These are phyloP conservation scores for Lactarius indigo DNA, from an alignment of 768 basidiomycete species.

Conservation along the genomic window DNA sequence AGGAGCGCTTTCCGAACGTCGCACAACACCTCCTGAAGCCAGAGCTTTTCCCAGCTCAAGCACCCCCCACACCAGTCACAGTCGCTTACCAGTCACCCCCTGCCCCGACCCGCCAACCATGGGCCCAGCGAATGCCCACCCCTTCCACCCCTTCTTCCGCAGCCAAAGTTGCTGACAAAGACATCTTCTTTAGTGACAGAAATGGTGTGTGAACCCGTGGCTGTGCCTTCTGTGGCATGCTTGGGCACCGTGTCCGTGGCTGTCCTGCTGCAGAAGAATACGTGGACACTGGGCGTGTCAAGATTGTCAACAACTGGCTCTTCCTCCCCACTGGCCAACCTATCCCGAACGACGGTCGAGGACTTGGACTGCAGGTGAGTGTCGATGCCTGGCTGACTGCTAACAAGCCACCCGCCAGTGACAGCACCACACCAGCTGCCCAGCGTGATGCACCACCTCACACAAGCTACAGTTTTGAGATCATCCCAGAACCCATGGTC, in stretches of 20 bases:
- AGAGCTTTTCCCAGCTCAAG: neutral
- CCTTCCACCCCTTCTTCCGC: neutral
- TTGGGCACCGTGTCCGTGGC: neutral
- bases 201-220: neutral
- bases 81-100: neutral
- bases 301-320: neutral
- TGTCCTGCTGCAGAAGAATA: neutral
- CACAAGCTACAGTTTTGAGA: no score
- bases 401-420: no score
- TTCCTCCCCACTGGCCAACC: neutral
- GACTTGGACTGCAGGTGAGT: neutral
- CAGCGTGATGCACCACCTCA: no score
- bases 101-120: neutral
- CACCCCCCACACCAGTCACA: rapidly evolving
- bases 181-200: neutral
- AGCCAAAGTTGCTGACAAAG: no score
- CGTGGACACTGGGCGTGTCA: neutral
- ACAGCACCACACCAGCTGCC: no score
- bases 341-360: neutral
- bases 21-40: neutral
- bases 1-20: neutral
- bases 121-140: neutral
- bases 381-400: no score
- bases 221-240: neutral
- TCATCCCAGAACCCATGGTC: no score